Conservation (phyloP, 768 basidiomycete genomes). For the Boletus subcaerulescens region DNA sequence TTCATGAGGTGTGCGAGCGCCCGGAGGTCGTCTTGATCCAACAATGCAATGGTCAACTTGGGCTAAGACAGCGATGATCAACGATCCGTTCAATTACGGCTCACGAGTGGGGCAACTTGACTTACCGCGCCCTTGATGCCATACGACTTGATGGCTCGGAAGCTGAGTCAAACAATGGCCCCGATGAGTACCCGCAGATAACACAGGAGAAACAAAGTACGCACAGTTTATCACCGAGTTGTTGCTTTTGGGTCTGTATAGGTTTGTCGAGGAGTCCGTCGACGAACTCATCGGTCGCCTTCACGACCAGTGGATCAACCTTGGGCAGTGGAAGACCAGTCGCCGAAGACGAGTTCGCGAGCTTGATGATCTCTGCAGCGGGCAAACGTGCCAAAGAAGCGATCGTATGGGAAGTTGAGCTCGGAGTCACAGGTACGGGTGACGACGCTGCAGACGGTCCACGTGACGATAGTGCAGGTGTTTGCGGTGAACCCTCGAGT, state of each 20-base stretch:
- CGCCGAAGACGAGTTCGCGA: constrained; percentile 50
- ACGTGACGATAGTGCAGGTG: constrained; percentile 73
- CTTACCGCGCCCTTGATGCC: constrained; percentile 79
- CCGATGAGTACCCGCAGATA: constrained; percentile 14
- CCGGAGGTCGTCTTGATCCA: constrained; percentile 84
- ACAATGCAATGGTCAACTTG: constrained; percentile 77
- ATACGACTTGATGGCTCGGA: constrained; percentile 63
- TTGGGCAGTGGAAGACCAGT: constrained; percentile 60
- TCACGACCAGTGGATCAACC: constrained; percentile 64
- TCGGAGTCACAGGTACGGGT: constrained; percentile 63
- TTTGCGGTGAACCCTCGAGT: constrained; percentile 57
- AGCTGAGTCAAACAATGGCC: constrained; percentile 37
- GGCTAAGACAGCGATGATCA: constrained; percentile 43
- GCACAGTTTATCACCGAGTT: constrained; percentile 74
- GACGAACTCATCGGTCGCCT: constrained; percentile 71
- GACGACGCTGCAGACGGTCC: constrained; percentile 72
- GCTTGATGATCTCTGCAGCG: constrained; percentile 68
- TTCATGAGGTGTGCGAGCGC: constrained; percentile 85
- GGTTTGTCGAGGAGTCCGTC: constrained; percentile 57
- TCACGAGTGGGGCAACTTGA: constrained; percentile 8
- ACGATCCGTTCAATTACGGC: not conserved
- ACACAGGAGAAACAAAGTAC: constrained; percentile 24
- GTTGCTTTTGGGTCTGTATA: constrained; percentile 67
- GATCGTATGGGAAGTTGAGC: constrained; percentile 53
- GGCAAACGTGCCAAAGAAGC: constrained; percentile 69